A percentile compares a stretch with the other conserved stretches of the same genome.
Evolutionary conservation across 139 green algal genomes (phyloP).

Genomic region (Coelastrella sp.): DNA sequence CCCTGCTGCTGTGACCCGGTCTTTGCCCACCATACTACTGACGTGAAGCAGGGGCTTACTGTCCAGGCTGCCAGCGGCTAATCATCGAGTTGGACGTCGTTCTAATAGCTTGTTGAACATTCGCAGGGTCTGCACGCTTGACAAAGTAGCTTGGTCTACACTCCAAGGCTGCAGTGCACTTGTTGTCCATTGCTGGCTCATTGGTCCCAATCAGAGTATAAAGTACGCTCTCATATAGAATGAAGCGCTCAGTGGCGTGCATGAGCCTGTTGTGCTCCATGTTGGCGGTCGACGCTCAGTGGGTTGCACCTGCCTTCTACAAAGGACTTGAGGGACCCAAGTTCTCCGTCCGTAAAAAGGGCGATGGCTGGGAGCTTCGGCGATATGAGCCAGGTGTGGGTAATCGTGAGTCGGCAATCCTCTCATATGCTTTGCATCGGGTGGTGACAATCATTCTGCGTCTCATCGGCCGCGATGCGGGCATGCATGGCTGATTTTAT

Average conservation of each 20-base stretch:
- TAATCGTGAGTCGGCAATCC: not conserved
- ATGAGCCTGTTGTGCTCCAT: not conserved
- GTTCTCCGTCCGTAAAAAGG: constrained; percentile 17
- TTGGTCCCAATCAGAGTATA: not conserved
- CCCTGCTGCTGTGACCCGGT: not conserved
- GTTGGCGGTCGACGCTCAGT: not conserved
- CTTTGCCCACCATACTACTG: not conserved
- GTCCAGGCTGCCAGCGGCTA: too few species aligned
- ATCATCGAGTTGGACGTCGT: too few species aligned
- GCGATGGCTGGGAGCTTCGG: constrained; percentile 5
- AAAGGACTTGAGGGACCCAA: constrained; percentile 38
- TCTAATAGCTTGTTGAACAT: too few species aligned
- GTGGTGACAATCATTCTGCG: not conserved
- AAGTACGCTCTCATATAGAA: not conserved
- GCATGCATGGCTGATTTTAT: not conserved
- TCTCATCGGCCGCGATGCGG: not conserved
- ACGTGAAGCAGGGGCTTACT: not conserved
- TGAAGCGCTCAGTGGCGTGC: not conserved
- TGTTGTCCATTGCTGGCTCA: not conserved
- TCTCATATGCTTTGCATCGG: not conserved
- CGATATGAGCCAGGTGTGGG: constrained; percentile 32
- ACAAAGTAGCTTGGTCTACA: too few species aligned
- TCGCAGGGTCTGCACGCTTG: too few species aligned
- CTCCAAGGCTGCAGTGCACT: too few species aligned
- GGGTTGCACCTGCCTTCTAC: constrained; percentile 28